A percentile compares a stretch with the other conserved stretches of the same genome.
Evolutionary conservation across 1,139 yeast genomes (phyloP).

Genomic region (Blastobotrys aristatus): DNA sequence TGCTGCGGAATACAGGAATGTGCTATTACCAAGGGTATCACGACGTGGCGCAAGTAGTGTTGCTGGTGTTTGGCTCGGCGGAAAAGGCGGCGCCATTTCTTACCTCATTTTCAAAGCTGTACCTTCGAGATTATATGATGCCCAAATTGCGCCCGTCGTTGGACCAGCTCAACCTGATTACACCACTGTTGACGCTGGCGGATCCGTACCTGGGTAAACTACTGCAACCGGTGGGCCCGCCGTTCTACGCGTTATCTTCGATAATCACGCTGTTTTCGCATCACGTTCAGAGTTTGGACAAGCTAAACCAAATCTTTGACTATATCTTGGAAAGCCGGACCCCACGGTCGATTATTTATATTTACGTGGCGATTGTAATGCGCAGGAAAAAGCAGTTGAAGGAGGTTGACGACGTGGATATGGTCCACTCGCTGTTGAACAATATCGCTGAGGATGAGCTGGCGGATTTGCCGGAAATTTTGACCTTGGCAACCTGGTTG

Average conservation of each 20-base stretch:
- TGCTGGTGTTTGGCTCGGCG: slow-evolving; percentile 46
- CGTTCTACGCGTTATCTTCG: slow-evolving; percentile 68
- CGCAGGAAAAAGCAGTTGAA: slow-evolving; percentile 42
- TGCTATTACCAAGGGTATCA: slow-evolving; percentile 91
- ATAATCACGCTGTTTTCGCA: slow-evolving; percentile 77
- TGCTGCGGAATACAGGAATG: slow-evolving; percentile 54
- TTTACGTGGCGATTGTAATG: slow-evolving; percentile 52
- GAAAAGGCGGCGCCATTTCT: slow-evolving; percentile 42
- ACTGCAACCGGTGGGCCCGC: slow-evolving; percentile 45
- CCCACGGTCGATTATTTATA: slow-evolving; percentile 39
- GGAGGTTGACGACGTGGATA: slow-evolving; percentile 28
- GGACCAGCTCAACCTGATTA: slow-evolving; percentile 60
- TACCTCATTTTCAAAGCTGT: slow-evolving; percentile 54
- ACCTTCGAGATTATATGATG: slow-evolving; percentile 82
- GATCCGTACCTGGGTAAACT: slow-evolving; percentile 51
- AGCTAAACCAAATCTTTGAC: slow-evolving; percentile 59
- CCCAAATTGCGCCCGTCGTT: slow-evolving; percentile 61
- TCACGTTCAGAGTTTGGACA: slow-evolving; percentile 50
- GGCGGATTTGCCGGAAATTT: slow-evolving; percentile 2
- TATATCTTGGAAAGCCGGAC: slow-evolving; percentile 47
- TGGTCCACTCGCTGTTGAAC: slow-evolving; percentile 30
- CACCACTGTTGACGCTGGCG: slow-evolving; percentile 48
- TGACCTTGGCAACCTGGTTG: neutral
- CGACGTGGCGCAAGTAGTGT: slow-evolving; percentile 71
- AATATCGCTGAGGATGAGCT: slow-evolving; percentile 1